A percentile compares a stretch with the other conserved stretches of the same genome.
phyloP scores from a whole-genome alignment of 2,329 filamentous ascomycete species.

The Trematosphaeria pertusa region DNA sequence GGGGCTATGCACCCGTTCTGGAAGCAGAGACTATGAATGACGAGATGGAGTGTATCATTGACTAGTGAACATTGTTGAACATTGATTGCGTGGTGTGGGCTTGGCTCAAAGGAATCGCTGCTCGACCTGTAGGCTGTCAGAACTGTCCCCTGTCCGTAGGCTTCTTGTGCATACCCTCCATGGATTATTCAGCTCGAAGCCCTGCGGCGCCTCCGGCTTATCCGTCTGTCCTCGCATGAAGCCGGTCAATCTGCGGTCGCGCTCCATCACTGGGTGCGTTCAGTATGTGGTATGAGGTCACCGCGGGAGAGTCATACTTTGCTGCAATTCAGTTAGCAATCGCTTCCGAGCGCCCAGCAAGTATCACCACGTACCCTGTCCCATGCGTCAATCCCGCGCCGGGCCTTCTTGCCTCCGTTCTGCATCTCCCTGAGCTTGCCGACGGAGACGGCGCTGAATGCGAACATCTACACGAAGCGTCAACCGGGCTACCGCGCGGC shows the following conservation, averaged over 20 bases:
- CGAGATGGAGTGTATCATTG: conserved; percentile 17
- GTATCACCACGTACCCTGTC: conserved; percentile 62
- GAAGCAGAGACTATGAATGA: neutral
- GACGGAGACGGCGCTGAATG: conserved; percentile 64
- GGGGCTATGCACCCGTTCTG: conserved; percentile 7
- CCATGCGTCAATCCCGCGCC: conserved; percentile 68
- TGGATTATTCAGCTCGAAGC: conserved; percentile 71
- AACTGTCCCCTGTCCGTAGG: conserved; percentile 2
- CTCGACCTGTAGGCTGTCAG: conserved; percentile 47
- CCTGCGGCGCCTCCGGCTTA: conserved; percentile 63
- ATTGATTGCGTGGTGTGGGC: no score
- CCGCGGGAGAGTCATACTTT: conserved; percentile 57
- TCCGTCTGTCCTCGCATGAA: conserved; percentile 67
- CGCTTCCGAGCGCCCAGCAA: conserved; percentile 15
- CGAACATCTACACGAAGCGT: conserved; percentile 62
- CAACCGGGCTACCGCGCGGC: conserved; percentile 19
- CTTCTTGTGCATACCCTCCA: conserved; percentile 64
- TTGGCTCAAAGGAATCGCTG: conserved; percentile 42
- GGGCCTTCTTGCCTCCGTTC: conserved; percentile 68
- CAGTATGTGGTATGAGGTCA: conserved; percentile 42
- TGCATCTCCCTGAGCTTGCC: conserved; percentile 64
- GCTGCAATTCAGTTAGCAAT: conserved; percentile 56
- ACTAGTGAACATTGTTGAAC: conserved; percentile 13
- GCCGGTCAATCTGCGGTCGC: conserved; percentile 69
- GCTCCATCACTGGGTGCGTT: conserved; percentile 66